Conservation (phyloP, 2,329 filamentous ascomycete genomes). For the Pseudogymnoascus sp. region DNA sequence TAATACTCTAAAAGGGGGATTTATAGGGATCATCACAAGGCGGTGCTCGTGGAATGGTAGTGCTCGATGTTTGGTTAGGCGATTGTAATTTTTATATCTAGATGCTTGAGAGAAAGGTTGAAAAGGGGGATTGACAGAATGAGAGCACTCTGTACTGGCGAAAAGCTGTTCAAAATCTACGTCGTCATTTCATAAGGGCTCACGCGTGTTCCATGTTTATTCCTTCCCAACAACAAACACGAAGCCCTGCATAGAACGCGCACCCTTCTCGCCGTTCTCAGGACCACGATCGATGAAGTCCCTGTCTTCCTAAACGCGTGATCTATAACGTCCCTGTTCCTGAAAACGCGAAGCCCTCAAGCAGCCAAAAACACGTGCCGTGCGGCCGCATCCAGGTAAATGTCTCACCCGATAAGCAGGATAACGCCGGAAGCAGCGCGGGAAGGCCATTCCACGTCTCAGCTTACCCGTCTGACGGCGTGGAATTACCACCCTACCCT, state of each 20-base stretch:
- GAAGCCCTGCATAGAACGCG: constrained; percentile 3
- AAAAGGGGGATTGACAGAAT: background rate
- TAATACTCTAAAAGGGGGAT: background rate
- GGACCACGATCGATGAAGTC: background rate
- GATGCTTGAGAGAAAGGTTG: background rate
- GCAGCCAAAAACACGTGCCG: background rate
- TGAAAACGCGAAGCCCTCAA: background rate
- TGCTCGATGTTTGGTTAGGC: background rate
- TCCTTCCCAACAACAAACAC: background rate
- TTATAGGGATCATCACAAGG: background rate
- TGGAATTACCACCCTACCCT: background rate
- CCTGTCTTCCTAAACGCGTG: background rate
- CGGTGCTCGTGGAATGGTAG: background rate
- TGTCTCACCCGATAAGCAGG: constrained; percentile 8
- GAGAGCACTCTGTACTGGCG: background rate
- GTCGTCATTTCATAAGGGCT: background rate
- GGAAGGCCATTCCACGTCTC: constrained; percentile 8
- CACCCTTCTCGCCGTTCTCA: background rate
- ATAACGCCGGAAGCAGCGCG: constrained; percentile 8
- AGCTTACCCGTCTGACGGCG: background rate
- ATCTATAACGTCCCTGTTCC: constrained; percentile 4
- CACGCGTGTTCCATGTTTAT: constrained; percentile 9
- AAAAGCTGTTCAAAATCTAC: background rate
- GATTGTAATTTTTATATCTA: background rate
- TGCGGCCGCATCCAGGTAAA: background rate